Percentiles rank a stretch among this genome's conserved stretches.
phyloP scores from a whole-genome alignment of 805 yeast species.

The Wickerhamiella hasegawae region DNA sequence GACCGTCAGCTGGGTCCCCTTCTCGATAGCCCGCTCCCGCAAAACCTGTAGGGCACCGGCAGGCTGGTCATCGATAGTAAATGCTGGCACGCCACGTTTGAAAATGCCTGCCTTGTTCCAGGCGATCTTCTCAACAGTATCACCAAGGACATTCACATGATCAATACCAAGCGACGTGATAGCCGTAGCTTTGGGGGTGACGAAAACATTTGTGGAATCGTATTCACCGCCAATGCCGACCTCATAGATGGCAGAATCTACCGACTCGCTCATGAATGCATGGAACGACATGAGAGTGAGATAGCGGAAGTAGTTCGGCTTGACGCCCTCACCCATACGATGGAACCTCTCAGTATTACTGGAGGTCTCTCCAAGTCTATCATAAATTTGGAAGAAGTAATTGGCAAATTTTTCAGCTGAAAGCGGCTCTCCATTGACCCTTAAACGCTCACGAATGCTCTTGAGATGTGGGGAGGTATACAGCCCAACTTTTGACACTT shows the following conservation, averaged over 20 bases:
- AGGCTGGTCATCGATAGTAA: slow-evolving; percentile 42
- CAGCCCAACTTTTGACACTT: slow-evolving; percentile 59
- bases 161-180: slow-evolving; percentile 81
- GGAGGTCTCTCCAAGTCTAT: slow-evolving; percentile 41
- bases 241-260: slow-evolving; percentile 89
- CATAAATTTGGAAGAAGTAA: slow-evolving; percentile 94
- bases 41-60: slow-evolving; percentile 33
- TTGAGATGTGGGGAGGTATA: slow-evolving; percentile 93
- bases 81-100: slow-evolving; percentile 51
- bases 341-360: slow-evolving; percentile 50
- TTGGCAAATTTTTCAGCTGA: slow-evolving; percentile 64
- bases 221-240: slow-evolving; percentile 98
- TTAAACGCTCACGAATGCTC: slow-evolving; percentile 80
- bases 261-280: slow-evolving; percentile 71
- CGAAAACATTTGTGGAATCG: slow-evolving; percentile 87
- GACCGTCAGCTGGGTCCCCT: slow-evolving; percentile 31
- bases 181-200: slow-evolving; percentile 69
- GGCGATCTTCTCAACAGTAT: slow-evolving; percentile 75
- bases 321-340: slow-evolving; percentile 51
- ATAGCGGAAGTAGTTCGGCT: slow-evolving; percentile 88
- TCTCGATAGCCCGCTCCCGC: slow-evolving; percentile 52
- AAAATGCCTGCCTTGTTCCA: slow-evolving; percentile 95
- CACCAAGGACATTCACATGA: slow-evolving; percentile 75
- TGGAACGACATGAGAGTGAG: slow-evolving; percentile 83
- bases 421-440: slow-evolving; percentile 76